A percentile compares a stretch with the other conserved stretches of the same genome.
These are phyloP conservation scores for Coemansia sp. DNA, from an alignment of 192 early-diverging fungal genomes.

Conservation along the genomic window DNA sequence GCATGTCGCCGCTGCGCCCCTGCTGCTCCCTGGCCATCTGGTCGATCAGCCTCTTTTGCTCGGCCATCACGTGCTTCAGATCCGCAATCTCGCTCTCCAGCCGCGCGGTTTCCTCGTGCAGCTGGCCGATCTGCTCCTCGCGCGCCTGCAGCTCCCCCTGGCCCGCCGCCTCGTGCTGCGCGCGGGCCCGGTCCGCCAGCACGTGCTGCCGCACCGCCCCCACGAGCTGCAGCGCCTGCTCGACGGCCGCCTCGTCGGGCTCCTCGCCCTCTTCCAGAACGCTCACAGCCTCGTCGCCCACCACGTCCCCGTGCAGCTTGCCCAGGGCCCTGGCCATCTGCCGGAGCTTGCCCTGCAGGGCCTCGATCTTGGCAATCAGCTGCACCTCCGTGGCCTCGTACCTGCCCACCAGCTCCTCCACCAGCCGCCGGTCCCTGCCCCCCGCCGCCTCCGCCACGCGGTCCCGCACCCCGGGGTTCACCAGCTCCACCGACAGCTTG, in stretches of 20 bases:
- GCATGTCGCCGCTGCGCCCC: conserved; percentile 10
- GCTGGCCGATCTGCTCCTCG: conserved; percentile 50
- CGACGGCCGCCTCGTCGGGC: conserved; percentile 9
- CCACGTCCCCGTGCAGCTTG: conserved; percentile 15
- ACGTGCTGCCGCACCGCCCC: conserved; percentile 18
- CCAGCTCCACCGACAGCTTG: conserved; percentile 30
- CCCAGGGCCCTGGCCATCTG: conserved; percentile 15
- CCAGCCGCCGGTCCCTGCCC: conserved; percentile 15
- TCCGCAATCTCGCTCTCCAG: conserved; percentile 29
- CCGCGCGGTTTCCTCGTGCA: conserved; percentile 27
- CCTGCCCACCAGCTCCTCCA: conserved; percentile 31
- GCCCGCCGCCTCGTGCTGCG: conserved; percentile 5
- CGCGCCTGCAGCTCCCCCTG: conserved; percentile 49
- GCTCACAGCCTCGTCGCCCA: conserved; percentile 2
- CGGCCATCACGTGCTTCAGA: conserved; percentile 32
- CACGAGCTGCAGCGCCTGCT: conserved; percentile 40
- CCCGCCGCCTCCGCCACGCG: conserved; percentile 20
- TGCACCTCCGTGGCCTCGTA: conserved; percentile 27
- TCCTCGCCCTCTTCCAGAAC: not conserved
- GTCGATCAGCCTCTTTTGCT: conserved; percentile 37
- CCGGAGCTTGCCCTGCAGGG: conserved; percentile 24
- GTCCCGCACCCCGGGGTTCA: conserved; percentile 32
- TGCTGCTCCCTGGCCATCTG: conserved; percentile 14
- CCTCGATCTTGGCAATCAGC: conserved; percentile 16
- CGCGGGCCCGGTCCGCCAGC: conserved; percentile 16